Evolutionary conservation across 768 basidiomycete genomes (phyloP).

Genomic region (Serpula lacrymans): DNA sequence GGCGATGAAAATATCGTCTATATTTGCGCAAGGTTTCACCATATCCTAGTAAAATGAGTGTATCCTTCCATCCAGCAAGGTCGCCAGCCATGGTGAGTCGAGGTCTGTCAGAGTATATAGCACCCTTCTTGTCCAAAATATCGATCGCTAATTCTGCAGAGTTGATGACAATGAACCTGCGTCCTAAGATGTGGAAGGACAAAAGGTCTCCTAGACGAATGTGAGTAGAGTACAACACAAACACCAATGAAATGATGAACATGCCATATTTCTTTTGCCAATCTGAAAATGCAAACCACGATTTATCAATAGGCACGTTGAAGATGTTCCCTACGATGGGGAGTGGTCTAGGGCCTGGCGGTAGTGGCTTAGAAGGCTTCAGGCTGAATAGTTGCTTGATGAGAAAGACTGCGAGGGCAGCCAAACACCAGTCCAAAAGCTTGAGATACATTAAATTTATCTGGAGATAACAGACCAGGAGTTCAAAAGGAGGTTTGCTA

Average conservation of each 20-base stretch:
- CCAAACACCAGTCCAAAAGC: too few species aligned
- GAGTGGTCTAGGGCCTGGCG: constrained; percentile 53
- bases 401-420: too few species aligned
- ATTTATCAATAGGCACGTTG: constrained; percentile 38
- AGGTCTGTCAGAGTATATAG: constrained; percentile 56
- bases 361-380: too few species aligned
- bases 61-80: constrained; percentile 48
- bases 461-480: too few species aligned
- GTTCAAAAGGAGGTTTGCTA: too few species aligned
- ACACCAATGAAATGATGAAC: constrained; percentile 2
- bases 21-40: constrained; percentile 54
- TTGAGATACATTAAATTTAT: too few species aligned
- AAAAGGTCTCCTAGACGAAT: too few species aligned
- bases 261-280: constrained; percentile 38
- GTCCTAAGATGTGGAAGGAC: too few species aligned
- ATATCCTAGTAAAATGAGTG: constrained; percentile 53
- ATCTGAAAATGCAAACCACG: constrained; percentile 38
- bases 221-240: too few species aligned
- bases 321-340: constrained; percentile 53
- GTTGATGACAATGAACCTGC: too few species aligned
- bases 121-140: constrained; percentile 54
- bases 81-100: constrained; percentile 17
- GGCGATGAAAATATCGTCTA: constrained; percentile 48
- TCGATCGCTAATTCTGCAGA: too few species aligned
- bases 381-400: too few species aligned